A percentile compares a stretch with the other conserved stretches of the same genome.
These are phyloP conservation scores for Bipolaris zeicola DNA, from an alignment of 2,329 filamentous ascomycete species.

Conservation along the genomic window DNA sequence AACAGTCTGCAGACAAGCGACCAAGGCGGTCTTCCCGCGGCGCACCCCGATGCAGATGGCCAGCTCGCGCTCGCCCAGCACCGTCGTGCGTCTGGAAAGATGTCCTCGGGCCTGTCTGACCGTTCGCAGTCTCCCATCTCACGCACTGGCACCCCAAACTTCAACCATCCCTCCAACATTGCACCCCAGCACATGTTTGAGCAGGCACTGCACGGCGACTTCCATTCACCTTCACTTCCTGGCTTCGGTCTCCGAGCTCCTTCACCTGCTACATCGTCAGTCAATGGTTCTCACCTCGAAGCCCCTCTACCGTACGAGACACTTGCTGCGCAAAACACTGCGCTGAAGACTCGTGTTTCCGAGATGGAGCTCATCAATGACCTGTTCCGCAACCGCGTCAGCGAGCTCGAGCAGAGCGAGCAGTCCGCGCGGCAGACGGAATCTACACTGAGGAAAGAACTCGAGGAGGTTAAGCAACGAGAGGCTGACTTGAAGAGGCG, in stretches of 20 bases:
- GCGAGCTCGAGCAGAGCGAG: conserved; percentile 78
- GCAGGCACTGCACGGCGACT: conserved; percentile 72
- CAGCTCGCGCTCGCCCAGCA: conserved; percentile 63
- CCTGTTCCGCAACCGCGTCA: conserved; percentile 69
- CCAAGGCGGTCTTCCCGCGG: conserved; percentile 62
- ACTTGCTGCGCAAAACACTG: conserved; percentile 78
- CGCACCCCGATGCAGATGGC: conserved; percentile 61
- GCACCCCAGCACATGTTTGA: conserved; percentile 81
- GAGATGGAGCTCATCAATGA: conserved; percentile 93
- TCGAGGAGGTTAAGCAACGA: conserved; percentile 76
- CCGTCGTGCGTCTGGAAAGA: conserved; percentile 72
- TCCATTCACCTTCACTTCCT: conserved; percentile 61
- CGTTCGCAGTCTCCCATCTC: conserved; percentile 79
- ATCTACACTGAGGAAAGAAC: conserved; percentile 62
- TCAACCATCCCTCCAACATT: conserved; percentile 68
- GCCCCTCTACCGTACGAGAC: conserved; percentile 79
- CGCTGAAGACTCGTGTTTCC: conserved; percentile 91
- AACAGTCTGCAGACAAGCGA: conserved; percentile 32
- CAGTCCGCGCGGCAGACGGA: conserved; percentile 65
- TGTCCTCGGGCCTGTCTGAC: conserved; percentile 73
- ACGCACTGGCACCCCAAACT: conserved; percentile 76
- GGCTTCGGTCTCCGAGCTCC: conserved; percentile 49
- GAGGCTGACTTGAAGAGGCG: conserved; percentile 83
- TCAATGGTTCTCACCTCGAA: conserved; percentile 68
- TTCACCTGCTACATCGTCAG: conserved; percentile 64